phyloP scores from a whole-genome alignment of 495 filamentous ascomycete genomes.

The Penicillium bovifimosum region DNA sequence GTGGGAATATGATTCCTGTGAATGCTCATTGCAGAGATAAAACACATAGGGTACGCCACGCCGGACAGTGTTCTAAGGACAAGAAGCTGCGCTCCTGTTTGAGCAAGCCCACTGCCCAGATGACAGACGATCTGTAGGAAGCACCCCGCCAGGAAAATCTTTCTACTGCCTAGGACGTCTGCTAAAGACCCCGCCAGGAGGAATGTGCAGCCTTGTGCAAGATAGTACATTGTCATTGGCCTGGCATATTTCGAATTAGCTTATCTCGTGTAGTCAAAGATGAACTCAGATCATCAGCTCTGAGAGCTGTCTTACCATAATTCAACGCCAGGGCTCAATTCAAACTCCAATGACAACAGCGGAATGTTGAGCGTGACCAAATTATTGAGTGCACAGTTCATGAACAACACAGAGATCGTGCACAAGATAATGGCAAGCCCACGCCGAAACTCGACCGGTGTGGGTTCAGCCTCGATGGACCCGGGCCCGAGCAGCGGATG shows the following conservation, averaged over 20 bases:
- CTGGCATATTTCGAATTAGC: slow-evolving; percentile 5
- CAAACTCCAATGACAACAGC: slow-evolving; percentile 37
- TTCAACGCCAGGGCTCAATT: slow-evolving; percentile 24
- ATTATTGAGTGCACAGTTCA: background rate
- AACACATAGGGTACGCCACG: slow-evolving; percentile 44
- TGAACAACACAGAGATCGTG: background rate
- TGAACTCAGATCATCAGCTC: background rate
- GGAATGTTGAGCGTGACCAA: slow-evolving; percentile 40
- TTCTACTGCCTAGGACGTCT: slow-evolving; percentile 46
- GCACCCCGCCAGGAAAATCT: slow-evolving; percentile 39
- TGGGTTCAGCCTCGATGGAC: background rate
- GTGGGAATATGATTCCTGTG: slow-evolving; percentile 36
- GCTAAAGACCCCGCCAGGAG: slow-evolving; percentile 46
- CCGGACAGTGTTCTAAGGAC: slow-evolving; percentile 48
- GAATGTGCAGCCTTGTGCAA: slow-evolving; percentile 41
- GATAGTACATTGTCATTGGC: slow-evolving; percentile 42
- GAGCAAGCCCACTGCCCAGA: slow-evolving; percentile 40
- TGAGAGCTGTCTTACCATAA: slow-evolving; percentile 33
- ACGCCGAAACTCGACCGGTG: background rate
- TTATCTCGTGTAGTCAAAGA: background rate
- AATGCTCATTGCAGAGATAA: slow-evolving; percentile 46
- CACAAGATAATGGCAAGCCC: background rate
- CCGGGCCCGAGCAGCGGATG: background rate
- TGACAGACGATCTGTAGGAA: slow-evolving; percentile 38
- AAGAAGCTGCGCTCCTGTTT: slow-evolving; percentile 44